Evolutionary conservation across 2,329 filamentous ascomycete genomes (phyloP), one percentile per base, ranked within the genome.

Genomic region (Penicillium vulpinum): DNA sequence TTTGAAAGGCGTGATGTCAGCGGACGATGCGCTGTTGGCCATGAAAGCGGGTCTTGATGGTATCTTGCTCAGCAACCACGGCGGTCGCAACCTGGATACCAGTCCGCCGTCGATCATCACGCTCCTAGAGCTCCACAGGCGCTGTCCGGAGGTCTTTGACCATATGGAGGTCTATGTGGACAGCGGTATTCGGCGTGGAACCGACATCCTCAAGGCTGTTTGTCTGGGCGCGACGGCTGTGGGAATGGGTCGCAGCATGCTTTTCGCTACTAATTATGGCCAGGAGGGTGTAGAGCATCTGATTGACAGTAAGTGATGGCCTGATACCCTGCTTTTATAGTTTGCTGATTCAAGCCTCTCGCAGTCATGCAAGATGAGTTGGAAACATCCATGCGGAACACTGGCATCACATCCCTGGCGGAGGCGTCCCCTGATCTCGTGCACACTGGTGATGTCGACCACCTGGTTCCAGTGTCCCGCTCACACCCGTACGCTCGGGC

Each of bases 1-100:
- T 50, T 60, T 85, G 28, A 85, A 85, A 66, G 83, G 83, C 0
- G 77, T 85, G 3, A 83, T 84, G 73, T 80, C 75, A 21, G 82
- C 81, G 0, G 81, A 81, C 28, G 83, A 86, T 64, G 83, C 83
- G 0, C 75, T 75, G 15, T 64, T 76, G 36, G 83, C 83, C 0
- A 76, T 80, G 52, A 69, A 80, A 43, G 70, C 76, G 52, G 82
- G 81, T 0, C 73, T 81, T 46, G 78, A 83, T 56, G 83, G 83
- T 1, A 81, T 86, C 45, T 68, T 84, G 56, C 61, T 86, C 33
- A 83, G 80, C 58, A 86, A 86, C 58, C 84, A 86, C 54, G 83
- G 84, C 18, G 84, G 84, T 3, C 73, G 84, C 28, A 81, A 82
- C 1, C 72, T 84, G 1, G 83, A 85, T 50, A 81, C 80, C 31